Evolutionary conservation across 2,329 filamentous ascomycete genomes (phyloP), one percentile per base, ranked within the genome.

Genomic region (Ramularia collo-cygni): DNA sequence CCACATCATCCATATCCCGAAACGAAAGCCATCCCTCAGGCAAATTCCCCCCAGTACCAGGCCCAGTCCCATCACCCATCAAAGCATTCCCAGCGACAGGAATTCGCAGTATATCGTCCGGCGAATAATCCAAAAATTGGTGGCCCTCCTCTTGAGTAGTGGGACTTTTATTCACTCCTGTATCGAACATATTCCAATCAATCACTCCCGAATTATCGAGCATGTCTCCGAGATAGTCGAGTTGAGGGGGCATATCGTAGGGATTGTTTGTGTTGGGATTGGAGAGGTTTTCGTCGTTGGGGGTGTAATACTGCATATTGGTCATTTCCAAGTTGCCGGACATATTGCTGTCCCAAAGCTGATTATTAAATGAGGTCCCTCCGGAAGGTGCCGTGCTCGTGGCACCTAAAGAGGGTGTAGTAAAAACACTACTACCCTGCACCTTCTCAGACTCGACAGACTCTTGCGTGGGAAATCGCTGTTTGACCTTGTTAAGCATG

Each of bases 171-270:
- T 24, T 24, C 21, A 54, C 40, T 6, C 47, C 48, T 3, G 44
- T 37, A 37, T 54, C 51, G 35, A 51, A 57, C 42, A 51, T 52
- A 37, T 58, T 55, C 58, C 58, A 60, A 31, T 61, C 50, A n/a
- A 60, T 48, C 15, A 53, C 47, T 15, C 32, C 41, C 3, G 44
- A 38, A 15, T 51, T 37, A 31, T 59, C 56, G 21, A 61, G 50
- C 55, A 61, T 59, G 26, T 56, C 46, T 21, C 50, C 56, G 7
- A 60, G 21, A 10, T 24, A 24, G 10, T 24, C 21, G 6, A 24
- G 21, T 10, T 24, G 21, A 24, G 21, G 6, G 6, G 21, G 21
- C n/a, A n/a, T 24, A 10, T 24, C 21, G 21, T 24, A n/a, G n/a
- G n/a, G n/a, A n/a, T n/a, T n/a, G 21, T 24, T 24, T 24, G 6